phyloP scores from a whole-genome alignment of 768 basidiomycete species.

The Pleurotus platypus region DNA sequence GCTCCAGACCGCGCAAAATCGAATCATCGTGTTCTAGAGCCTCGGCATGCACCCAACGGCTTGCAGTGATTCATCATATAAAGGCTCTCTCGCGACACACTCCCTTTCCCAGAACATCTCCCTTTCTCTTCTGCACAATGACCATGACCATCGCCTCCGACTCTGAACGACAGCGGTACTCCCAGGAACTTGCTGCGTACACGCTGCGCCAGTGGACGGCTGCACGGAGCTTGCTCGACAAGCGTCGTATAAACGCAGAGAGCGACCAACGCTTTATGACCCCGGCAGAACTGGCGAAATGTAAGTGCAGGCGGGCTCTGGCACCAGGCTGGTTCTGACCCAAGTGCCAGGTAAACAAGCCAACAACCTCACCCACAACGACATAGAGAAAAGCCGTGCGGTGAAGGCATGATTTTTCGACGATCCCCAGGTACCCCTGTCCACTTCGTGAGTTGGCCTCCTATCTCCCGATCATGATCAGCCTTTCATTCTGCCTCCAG shows the following conservation, averaged over 20 bases:
- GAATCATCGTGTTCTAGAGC: background rate
- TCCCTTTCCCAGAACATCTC: background rate
- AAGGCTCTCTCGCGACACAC: background rate
- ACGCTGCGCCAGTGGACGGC: constrained; percentile 42
- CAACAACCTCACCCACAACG: background rate
- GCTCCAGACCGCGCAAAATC: background rate
- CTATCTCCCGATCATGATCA: no score
- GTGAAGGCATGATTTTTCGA: background rate
- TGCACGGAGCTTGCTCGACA: constrained; percentile 24
- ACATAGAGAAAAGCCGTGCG: background rate
- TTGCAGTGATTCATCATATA: constrained; percentile 2
- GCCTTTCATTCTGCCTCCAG: no score
- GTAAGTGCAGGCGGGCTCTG: background rate
- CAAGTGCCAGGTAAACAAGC: background rate
- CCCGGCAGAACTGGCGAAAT: constrained; percentile 4
- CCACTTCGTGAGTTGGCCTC: background rate
- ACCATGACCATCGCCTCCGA: constrained; percentile 23
- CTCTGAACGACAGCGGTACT: constrained; percentile 33
- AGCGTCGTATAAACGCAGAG: background rate
- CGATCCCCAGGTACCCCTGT: background rate
- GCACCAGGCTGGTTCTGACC: no score
- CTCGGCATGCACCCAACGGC: constrained; percentile 3
- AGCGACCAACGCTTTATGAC: constrained; percentile 7
- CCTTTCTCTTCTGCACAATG: background rate
- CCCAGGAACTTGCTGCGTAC: constrained; percentile 44